Percentiles rank a stretch among this genome's conserved stretches.
These are phyloP conservation scores for Stygiomarasmius scandens DNA, from an alignment of 1,284 basidiomycete species.

Conservation along the genomic window DNA sequence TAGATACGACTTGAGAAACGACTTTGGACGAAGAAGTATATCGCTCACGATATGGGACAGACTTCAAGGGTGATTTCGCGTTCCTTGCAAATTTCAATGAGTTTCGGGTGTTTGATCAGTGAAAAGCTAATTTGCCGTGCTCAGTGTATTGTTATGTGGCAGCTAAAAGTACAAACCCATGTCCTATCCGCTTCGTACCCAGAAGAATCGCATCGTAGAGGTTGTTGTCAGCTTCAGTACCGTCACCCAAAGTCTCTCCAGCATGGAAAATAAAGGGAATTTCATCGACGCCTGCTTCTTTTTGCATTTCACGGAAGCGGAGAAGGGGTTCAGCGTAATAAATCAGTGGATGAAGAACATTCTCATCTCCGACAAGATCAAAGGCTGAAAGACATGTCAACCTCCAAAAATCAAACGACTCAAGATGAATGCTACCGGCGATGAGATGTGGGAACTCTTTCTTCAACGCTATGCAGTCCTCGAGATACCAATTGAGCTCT, in stretches of 20 bases:
- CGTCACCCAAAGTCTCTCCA: constrained; percentile 78
- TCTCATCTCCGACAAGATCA: constrained; percentile 80
- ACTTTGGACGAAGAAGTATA: background rate
- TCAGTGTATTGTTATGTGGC: constrained; percentile 3
- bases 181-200: constrained; percentile 79
- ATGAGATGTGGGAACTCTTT: constrained; percentile 76
- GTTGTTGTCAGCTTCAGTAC: constrained; percentile 69
- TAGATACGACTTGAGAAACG: constrained; percentile 25
- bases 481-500: constrained; percentile 65
- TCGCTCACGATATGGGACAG: constrained; percentile 69
- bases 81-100: constrained; percentile 69
- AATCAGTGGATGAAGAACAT: constrained; percentile 60
- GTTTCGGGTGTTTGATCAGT: constrained; percentile 70
- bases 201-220: constrained; percentile 79
- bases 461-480: constrained; percentile 75
- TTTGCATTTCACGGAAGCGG: constrained; percentile 58
- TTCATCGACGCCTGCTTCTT: constrained; percentile 55
- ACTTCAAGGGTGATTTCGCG: constrained; percentile 68
- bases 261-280: constrained; percentile 83
- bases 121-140: constrained; percentile 53
- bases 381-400: constrained; percentile 51
- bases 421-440: constrained; percentile 43
- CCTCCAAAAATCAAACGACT: background rate
- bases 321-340: constrained; percentile 68
- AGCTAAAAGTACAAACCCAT: constrained; percentile 51